A percentile compares a stretch with the other conserved stretches of the same genome.
These are phyloP conservation scores for Leccinum angustisporum DNA, from an alignment of 1,284 basidiomycete species.

Conservation along the genomic window DNA sequence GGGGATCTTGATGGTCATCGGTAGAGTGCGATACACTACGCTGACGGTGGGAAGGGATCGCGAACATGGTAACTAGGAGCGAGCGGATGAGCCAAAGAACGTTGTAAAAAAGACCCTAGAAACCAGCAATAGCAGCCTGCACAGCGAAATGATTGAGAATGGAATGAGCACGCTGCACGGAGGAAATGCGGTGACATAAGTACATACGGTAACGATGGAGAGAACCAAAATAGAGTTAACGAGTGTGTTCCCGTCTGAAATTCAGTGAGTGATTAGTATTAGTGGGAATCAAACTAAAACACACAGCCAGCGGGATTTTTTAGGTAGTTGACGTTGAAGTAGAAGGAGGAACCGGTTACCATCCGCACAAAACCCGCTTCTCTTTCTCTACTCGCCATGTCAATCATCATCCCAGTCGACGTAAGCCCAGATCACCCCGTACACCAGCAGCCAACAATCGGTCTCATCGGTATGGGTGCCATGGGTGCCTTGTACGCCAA, in stretches of 20 bases:
- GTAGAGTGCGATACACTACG: conserved; percentile 23
- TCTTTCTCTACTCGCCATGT: conserved; percentile 12
- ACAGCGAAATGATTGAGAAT: not conserved
- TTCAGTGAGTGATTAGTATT: not conserved
- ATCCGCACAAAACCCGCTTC: not conserved
- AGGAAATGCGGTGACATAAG: conserved; percentile 19
- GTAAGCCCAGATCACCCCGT: conserved; percentile 51
- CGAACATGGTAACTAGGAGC: conserved; percentile 16
- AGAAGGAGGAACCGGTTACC: not conserved
- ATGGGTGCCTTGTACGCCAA: conserved; percentile 96
- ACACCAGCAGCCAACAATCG: conserved; percentile 72
- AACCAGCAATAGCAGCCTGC: conserved; percentile 19
- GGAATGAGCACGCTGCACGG: not conserved
- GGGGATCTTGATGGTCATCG: conserved; percentile 17
- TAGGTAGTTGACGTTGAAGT: not conserved
- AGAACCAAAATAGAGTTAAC: conserved; percentile 23
- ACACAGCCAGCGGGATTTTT: not conserved
- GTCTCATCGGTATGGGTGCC: conserved; percentile 90
- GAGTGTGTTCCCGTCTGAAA: not conserved
- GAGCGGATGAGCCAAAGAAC: not conserved
- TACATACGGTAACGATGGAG: conserved; percentile 11
- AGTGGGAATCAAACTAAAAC: not conserved
- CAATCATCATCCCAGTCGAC: conserved; percentile 29
- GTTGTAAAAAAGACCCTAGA: conserved; percentile 13
- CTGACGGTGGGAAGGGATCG: conserved; percentile 6